Evolutionary conservation across 2,329 filamentous ascomycete genomes (phyloP).

Genomic region (Colletotrichum lini): DNA sequence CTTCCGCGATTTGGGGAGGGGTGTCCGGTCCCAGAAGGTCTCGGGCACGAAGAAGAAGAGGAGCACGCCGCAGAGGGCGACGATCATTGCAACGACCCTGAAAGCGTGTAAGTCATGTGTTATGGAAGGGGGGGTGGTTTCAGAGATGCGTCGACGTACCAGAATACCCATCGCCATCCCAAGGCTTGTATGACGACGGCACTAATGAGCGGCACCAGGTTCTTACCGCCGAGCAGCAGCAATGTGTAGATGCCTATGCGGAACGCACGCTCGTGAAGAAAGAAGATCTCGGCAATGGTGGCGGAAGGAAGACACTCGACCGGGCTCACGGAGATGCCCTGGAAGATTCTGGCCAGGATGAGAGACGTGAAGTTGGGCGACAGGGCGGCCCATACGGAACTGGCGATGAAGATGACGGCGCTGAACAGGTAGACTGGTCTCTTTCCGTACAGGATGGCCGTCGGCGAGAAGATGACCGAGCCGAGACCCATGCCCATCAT

Average conservation of each 20-base stretch:
- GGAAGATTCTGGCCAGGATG: slow-evolving; percentile 85
- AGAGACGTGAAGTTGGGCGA: slow-evolving; percentile 86
- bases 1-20: slow-evolving; percentile 59
- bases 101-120: slow-evolving; percentile 44
- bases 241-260: slow-evolving; percentile 94
- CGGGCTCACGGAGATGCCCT: slow-evolving; percentile 89
- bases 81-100: slow-evolving; percentile 86
- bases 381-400: slow-evolving; percentile 87
- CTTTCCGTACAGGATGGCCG: slow-evolving; percentile 92
- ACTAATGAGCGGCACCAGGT: slow-evolving; percentile 88
- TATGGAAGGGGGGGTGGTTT: too few species aligned
- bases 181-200: slow-evolving; percentile 84
- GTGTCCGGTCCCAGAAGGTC: slow-evolving; percentile 94
- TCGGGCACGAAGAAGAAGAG: slow-evolving; percentile 95
- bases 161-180: slow-evolving; percentile 93
- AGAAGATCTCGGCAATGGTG: slow-evolving; percentile 96
- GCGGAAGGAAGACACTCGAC: slow-evolving; percentile 94
- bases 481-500: slow-evolving; percentile 95
- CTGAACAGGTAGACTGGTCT: slow-evolving; percentile 89
- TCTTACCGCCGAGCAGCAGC: slow-evolving; percentile 90
- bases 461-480: slow-evolving; percentile 87
- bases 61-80: slow-evolving; percentile 77
- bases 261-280: slow-evolving; percentile 93
- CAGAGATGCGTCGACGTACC: slow-evolving; percentile 62
- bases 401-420: slow-evolving; percentile 81